These are phyloP conservation scores for Gracilariopsis chorda DNA, from an alignment of 23 red algal genomes.

Conservation along the genomic window DNA sequence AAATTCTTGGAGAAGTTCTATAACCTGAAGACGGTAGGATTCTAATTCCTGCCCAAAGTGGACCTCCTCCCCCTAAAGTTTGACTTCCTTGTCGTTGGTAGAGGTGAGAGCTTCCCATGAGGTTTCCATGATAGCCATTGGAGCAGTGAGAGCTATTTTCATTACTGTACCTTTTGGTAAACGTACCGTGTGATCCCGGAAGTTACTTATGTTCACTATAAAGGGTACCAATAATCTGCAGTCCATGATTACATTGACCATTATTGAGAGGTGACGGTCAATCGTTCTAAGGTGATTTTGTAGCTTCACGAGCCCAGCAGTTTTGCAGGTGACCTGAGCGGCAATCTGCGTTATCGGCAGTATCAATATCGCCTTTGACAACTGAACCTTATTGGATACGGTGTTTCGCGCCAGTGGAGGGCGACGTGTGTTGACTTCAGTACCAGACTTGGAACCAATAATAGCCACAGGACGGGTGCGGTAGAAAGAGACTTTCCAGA, in stretches of 20 bases:
- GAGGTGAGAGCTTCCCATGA: background rate
- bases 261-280: background rate
- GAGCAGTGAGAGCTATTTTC: background rate
- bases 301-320: background rate
- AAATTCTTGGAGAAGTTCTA: no score
- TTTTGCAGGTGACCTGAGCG: background rate
- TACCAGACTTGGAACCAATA: background rate
- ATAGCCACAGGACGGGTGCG: background rate
- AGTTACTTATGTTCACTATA: background rate
- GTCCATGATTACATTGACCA: conserved; percentile 5
- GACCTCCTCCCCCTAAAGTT: background rate
- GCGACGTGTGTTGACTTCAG: background rate
- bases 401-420: background rate
- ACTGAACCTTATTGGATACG: background rate
- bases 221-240: background rate
- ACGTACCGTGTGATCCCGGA: background rate
- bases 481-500: background rate
- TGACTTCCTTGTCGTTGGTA: background rate
- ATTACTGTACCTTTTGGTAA: background rate
- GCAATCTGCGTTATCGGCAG: background rate
- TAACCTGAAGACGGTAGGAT: no score
- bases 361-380: background rate
- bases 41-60: background rate
- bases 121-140: background rate
- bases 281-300: background rate